These are phyloP conservation scores for Leptographium lundbergii DNA, from an alignment of 2,329 filamentous ascomycete species.

Conservation along the genomic window DNA sequence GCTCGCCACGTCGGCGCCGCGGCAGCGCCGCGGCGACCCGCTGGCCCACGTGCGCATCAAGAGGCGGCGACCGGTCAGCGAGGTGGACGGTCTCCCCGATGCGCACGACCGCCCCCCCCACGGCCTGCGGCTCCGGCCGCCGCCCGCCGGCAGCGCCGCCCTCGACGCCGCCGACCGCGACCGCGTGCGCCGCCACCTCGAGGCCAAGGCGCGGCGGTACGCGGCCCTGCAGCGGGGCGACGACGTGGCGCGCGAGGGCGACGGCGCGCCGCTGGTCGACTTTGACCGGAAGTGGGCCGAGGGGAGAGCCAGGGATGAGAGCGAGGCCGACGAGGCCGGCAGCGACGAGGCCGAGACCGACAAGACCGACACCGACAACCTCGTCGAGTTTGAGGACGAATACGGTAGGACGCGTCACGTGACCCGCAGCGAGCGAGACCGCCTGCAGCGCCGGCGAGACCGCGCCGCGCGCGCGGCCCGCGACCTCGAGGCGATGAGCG, in stretches of 20 bases:
- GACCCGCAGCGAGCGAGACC: constrained; percentile 55
- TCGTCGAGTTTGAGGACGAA: constrained; percentile 76
- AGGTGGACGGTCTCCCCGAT: too few relatives aligned
- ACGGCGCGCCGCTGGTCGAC: constrained; percentile 63
- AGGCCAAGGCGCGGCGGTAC: constrained; percentile 82
- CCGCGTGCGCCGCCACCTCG: constrained; percentile 67
- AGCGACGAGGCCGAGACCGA: constrained; percentile 79
- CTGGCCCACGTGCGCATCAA: constrained; percentile 1
- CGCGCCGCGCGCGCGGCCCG: constrained; percentile 34
- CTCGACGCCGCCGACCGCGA: constrained; percentile 56
- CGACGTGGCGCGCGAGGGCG: constrained; percentile 54
- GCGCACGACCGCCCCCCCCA: too few relatives aligned
- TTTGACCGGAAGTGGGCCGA: constrained; percentile 96
- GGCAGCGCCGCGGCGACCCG: not conserved
- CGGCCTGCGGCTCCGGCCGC: constrained; percentile 34
- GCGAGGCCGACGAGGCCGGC: constrained; percentile 27
- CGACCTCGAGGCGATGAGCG: constrained; percentile 57
- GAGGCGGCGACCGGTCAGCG: not conserved
- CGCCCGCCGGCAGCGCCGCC: constrained; percentile 32
- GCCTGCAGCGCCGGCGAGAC: constrained; percentile 45
- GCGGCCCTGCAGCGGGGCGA: constrained; percentile 85
- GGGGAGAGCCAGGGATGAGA: constrained; percentile 29
- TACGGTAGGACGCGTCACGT: constrained; percentile 73
- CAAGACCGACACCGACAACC: constrained; percentile 49
- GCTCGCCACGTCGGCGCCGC: not conserved